These are phyloP conservation scores for Rhodotorula sp. DNA, from an alignment of 1,284 basidiomycete species.

Conservation along the genomic window DNA sequence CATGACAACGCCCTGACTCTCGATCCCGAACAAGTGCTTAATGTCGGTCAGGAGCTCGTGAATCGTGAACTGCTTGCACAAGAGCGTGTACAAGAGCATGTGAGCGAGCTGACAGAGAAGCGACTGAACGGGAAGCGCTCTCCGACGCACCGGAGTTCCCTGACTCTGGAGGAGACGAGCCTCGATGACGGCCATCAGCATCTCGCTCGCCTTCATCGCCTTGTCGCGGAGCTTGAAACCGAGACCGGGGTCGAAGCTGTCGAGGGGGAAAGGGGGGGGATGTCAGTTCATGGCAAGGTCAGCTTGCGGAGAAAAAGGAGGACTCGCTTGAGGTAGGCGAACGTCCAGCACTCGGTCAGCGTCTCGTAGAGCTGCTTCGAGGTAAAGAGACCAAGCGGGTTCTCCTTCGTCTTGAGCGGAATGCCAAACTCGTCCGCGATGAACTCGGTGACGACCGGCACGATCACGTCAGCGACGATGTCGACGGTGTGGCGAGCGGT, in stretches of 20 bases:
- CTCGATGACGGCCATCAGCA: slow-evolving; percentile 24
- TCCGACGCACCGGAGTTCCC: slow-evolving; percentile 9
- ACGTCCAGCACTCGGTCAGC: slow-evolving; percentile 49
- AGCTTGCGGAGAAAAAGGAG: slow-evolving; percentile 53
- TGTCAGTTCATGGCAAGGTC: slow-evolving; percentile 56
- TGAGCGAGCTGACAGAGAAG: no score
- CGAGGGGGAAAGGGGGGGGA: background rate
- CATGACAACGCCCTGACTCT: slow-evolving; percentile 9
- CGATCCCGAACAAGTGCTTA: slow-evolving; percentile 5
- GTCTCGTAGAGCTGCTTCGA: slow-evolving; percentile 62
- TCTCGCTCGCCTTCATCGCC: slow-evolving; percentile 14
- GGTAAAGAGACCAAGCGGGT: slow-evolving; percentile 61
- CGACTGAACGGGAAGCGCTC: background rate
- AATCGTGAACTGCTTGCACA: background rate
- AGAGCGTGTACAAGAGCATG: no score
- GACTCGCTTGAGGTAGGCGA: slow-evolving; percentile 33
- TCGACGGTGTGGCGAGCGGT: slow-evolving; percentile 60
- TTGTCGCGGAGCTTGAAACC: slow-evolving; percentile 37
- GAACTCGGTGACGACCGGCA: slow-evolving; percentile 51
- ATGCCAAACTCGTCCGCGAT: slow-evolving; percentile 51
- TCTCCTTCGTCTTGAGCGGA: slow-evolving; percentile 61
- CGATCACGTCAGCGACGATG: slow-evolving; percentile 61
- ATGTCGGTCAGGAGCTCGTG: slow-evolving; percentile 12
- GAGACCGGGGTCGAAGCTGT: slow-evolving; percentile 31
- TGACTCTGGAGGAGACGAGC: slow-evolving; percentile 22